A percentile compares a stretch with the other conserved stretches of the same genome.
Conservation (phyloP, 2,329 filamentous ascomycete genomes). For the Chaetomiaceae sp. region DNA sequence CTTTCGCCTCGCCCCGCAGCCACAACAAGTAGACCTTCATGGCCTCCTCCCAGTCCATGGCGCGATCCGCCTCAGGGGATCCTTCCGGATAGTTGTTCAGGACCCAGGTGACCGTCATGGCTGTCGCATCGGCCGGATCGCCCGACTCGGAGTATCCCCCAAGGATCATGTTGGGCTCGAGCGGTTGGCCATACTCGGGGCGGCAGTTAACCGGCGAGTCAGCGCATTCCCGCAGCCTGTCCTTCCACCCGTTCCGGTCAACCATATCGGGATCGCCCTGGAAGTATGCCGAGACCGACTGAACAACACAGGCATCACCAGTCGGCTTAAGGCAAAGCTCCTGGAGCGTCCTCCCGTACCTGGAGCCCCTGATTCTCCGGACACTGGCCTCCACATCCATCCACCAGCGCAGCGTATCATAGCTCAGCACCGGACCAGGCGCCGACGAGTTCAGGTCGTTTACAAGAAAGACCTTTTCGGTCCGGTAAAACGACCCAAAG, state of each 20-base stretch:
- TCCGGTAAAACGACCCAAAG: constrained; percentile 93
- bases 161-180: constrained; percentile 79
- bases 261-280: constrained; percentile 60
- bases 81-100: constrained; percentile 80
- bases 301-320: constrained; percentile 82
- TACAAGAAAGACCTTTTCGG: constrained; percentile 88
- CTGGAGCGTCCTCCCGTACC: constrained; percentile 64
- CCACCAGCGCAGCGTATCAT: constrained; percentile 91
- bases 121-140: constrained; percentile 67
- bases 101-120: constrained; percentile 91
- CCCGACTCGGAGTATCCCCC: constrained; percentile 68
- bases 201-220: constrained; percentile 79
- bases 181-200: constrained; percentile 82
- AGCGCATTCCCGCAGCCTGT: constrained; percentile 67
- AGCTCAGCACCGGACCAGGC: constrained; percentile 74
- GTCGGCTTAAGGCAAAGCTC: constrained; percentile 95
- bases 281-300: constrained; percentile 90
- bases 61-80: constrained; percentile 62
- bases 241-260: constrained; percentile 64
- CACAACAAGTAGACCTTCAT: constrained; percentile 69
- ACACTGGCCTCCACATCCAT: constrained; percentile 81
- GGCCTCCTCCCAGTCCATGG: constrained; percentile 85
- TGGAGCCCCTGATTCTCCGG: constrained; percentile 63
- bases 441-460: constrained; percentile 69
- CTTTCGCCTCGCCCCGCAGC: constrained; percentile 73